Conservation (phyloP, 306 rosid species). For the Quercus engelmannii region DNA sequence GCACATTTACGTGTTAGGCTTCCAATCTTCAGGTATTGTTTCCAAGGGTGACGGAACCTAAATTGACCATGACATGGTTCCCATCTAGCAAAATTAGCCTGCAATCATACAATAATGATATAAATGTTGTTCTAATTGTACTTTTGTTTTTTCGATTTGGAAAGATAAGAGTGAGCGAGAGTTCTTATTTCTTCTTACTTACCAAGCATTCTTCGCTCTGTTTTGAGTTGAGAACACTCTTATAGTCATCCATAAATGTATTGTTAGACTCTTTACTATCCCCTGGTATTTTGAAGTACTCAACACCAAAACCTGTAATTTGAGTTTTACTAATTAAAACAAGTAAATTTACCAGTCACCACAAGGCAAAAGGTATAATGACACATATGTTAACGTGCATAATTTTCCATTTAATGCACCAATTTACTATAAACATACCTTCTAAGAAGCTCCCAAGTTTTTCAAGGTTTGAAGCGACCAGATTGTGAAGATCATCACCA, state of each 20-base stretch:
- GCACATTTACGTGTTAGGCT: slow-evolving; percentile 45
- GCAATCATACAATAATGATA: too few relatives aligned
- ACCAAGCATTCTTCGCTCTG: slow-evolving; percentile 48
- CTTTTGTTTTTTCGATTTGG: too few relatives aligned
- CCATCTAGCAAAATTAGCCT: slow-evolving; percentile 61
- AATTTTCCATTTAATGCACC: too few relatives aligned
- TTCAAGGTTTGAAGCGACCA: slow-evolving; percentile 18
- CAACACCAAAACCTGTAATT: slow-evolving; percentile 41
- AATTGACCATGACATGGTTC: slow-evolving; percentile 53
- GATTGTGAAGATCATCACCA: slow-evolving; percentile 22
- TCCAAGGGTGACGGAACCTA: slow-evolving; percentile 49
- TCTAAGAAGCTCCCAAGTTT: slow-evolving; percentile 21
- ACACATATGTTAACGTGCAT: too few relatives aligned
- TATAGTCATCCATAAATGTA: slow-evolving; percentile 35
- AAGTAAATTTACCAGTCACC: not conserved
- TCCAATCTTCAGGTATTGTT: slow-evolving; percentile 48
- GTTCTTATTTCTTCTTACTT: not conserved
- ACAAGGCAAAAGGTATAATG: not conserved
- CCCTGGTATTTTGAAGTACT: slow-evolving; percentile 30
- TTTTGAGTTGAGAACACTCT: slow-evolving; percentile 48
- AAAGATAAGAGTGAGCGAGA: too few relatives aligned
- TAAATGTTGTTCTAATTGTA: too few relatives aligned
- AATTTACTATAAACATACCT: not conserved
- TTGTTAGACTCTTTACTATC: slow-evolving; percentile 25
- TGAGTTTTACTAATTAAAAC: not conserved